phyloP scores from a whole-genome alignment of 371 early-diverging fungal genomes.

The Lichtheimia hyalospora region DNA sequence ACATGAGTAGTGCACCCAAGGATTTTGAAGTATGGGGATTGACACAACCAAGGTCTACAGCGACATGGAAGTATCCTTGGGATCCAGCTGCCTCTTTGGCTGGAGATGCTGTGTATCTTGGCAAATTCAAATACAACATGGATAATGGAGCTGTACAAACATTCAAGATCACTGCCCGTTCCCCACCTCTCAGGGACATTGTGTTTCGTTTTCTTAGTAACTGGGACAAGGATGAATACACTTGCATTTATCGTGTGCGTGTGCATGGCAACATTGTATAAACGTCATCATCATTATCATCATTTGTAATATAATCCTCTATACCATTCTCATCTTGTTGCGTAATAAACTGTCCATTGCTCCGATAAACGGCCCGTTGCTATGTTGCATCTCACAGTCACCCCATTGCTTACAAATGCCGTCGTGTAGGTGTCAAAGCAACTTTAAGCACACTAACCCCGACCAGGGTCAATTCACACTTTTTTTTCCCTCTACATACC shows the following conservation, averaged over 20 bases:
- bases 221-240: constrained; percentile 76
- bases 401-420: too few relatives aligned
- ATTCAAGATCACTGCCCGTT: constrained; percentile 22
- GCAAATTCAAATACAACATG: constrained; percentile 19
- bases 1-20: constrained; percentile 63
- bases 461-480: too few relatives aligned
- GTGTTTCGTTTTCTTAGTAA: constrained; percentile 62
- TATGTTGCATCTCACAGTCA: too few relatives aligned
- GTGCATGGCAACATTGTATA: constrained; percentile 55
- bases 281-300: too few relatives aligned
- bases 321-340: too few relatives aligned
- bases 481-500: too few relatives aligned
- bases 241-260: constrained; percentile 81
- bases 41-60: not conserved
- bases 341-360: too few relatives aligned
- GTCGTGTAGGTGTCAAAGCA: too few relatives aligned
- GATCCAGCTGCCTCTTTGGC: not conserved
- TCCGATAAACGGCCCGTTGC: too few relatives aligned
- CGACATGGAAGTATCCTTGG: too few relatives aligned
- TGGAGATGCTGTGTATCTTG: constrained; percentile 7
- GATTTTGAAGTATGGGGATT: constrained; percentile 72
- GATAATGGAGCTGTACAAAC: constrained; percentile 24
- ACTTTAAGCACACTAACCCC: too few relatives aligned
- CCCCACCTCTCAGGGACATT: constrained; percentile 17
- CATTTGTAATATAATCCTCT: too few relatives aligned